These are phyloP conservation scores for Diphasiastrum complanatum DNA, from an alignment of 83 land plant genomes.

Conservation along the genomic window DNA sequence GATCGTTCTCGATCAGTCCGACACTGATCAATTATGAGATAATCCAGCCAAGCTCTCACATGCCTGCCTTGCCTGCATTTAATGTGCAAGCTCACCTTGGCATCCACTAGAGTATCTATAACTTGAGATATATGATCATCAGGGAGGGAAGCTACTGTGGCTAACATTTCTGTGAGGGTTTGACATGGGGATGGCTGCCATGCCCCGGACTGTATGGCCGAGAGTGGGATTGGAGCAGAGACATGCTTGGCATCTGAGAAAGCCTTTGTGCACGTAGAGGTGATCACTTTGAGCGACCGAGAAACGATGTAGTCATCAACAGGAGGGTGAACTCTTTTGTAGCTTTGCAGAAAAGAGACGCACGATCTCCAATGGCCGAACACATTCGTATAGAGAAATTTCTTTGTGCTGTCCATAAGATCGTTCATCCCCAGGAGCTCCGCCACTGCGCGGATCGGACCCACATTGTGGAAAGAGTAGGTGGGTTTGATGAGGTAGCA, in stretches of 20 bases:
- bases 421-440: conserved; percentile 44
- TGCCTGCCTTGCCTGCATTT: conserved; percentile 43
- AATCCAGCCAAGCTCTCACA: conserved; percentile 38
- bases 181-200: conserved; percentile 30
- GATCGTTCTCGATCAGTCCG: conserved; percentile 17
- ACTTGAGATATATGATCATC: conserved; percentile 32
- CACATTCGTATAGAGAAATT: conserved; percentile 33
- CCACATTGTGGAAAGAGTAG: conserved; percentile 30
- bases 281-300: conserved; percentile 32
- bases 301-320: conserved; percentile 44
- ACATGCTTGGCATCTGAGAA: conserved; percentile 40
- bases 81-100: conserved; percentile 31
- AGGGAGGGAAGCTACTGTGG: conserved; percentile 20
- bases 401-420: conserved; percentile 41
- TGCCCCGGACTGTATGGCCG: not conserved
- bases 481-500: conserved; percentile 42
- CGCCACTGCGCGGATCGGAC: conserved; percentile 34
- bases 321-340: conserved; percentile 19
- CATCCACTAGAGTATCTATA: conserved; percentile 36
- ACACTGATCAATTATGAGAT: conserved; percentile 29
- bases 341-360: conserved; percentile 24
- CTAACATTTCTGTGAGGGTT: conserved; percentile 28
- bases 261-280: conserved; percentile 35
- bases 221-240: conserved; percentile 24
- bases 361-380: conserved; percentile 37